phyloP scores from a whole-genome alignment of 768 basidiomycete genomes.

The Trametes cingulata region DNA sequence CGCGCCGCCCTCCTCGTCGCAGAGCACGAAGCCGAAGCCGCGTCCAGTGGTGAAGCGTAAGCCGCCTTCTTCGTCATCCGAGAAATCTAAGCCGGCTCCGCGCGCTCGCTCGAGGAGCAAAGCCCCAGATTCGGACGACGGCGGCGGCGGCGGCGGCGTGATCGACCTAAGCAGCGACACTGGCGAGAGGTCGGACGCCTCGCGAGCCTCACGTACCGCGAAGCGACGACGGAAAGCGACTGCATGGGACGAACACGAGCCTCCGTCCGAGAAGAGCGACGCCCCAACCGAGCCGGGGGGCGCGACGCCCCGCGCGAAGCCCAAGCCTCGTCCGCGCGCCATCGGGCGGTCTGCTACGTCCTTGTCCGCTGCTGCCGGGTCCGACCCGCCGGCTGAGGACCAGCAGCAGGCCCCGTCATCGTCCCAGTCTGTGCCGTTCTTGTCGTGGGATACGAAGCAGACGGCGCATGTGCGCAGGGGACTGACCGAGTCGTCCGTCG shows the following conservation, averaged over 20 bases:
- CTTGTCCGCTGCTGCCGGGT: background rate
- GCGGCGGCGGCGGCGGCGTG: background rate
- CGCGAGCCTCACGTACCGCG: background rate
- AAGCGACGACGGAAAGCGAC: background rate
- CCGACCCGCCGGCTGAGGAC: background rate
- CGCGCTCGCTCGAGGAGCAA: slow-evolving; percentile 2
- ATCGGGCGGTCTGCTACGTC: background rate
- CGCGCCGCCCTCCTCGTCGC: slow-evolving; percentile 2
- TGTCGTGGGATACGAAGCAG: background rate
- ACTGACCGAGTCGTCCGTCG: background rate
- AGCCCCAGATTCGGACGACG: background rate
- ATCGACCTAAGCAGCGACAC: slow-evolving; percentile 16
- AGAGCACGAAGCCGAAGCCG: slow-evolving; percentile 1
- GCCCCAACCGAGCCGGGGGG: background rate
- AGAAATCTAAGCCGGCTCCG: background rate
- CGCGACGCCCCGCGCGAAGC: background rate
- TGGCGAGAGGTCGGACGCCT: slow-evolving; percentile 2
- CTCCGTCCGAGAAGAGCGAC: background rate
- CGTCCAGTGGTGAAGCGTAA: slow-evolving; percentile 1
- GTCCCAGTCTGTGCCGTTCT: no score
- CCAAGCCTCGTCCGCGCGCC: slow-evolving; percentile 1
- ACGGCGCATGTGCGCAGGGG: background rate
- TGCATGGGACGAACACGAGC: background rate
- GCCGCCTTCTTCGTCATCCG: background rate
- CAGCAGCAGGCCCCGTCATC: background rate